Conservation (phyloP, 495 filamentous ascomycete species). For the Aspergillus baeticus region DNA sequence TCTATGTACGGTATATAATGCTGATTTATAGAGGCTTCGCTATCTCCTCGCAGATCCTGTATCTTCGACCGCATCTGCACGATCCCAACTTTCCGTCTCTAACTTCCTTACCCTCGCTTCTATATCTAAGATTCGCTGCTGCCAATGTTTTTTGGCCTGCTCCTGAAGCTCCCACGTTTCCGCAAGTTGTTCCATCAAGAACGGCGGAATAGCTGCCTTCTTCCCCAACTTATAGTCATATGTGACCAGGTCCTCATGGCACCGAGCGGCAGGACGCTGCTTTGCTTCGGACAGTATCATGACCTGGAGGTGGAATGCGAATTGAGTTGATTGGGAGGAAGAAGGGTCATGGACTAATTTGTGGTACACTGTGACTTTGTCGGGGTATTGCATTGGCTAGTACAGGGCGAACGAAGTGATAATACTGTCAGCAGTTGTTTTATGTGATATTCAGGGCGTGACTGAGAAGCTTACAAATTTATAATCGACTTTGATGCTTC, state of each 20-base stretch:
- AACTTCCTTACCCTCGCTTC: slow-evolving; percentile 55
- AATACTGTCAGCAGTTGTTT: background rate
- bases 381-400: slow-evolving; percentile 86
- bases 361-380: slow-evolving; percentile 85
- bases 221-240: slow-evolving; percentile 72
- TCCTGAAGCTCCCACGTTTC: slow-evolving; percentile 68
- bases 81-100: slow-evolving; percentile 76
- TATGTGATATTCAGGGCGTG: background rate
- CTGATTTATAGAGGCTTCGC: background rate
- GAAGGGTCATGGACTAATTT: slow-evolving; percentile 62
- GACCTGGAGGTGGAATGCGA: slow-evolving; percentile 57
- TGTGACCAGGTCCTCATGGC: slow-evolving; percentile 77
- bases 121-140: slow-evolving; percentile 53
- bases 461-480: slow-evolving; percentile 76
- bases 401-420: background rate
- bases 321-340: slow-evolving; percentile 31
- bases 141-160: slow-evolving; percentile 47
- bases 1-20: no score
- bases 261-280: slow-evolving; percentile 73
- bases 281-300: slow-evolving; percentile 77
- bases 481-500: slow-evolving; percentile 79
- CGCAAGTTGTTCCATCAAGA: slow-evolving; percentile 65
- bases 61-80: slow-evolving; percentile 68
- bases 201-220: slow-evolving; percentile 58
- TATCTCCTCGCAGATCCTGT: slow-evolving; percentile 50